Percentiles rank a stretch among this genome's conserved stretches.
These are phyloP conservation scores for Leishmania arabica DNA, from an alignment of 208 protist genomes.

Conservation along the genomic window DNA sequence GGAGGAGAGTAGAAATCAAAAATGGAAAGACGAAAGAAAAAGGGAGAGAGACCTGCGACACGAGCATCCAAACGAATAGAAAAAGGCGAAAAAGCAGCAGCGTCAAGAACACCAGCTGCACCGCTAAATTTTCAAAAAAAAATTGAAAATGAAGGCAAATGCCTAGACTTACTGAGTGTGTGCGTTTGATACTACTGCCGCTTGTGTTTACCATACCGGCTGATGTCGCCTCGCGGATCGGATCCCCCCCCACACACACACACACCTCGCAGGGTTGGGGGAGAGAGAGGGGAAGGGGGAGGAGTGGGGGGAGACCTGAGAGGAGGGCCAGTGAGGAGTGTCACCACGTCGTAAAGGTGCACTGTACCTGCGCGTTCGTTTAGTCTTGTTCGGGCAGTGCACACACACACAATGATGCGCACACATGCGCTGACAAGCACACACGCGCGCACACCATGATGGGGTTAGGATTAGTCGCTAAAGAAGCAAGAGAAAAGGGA, in stretches of 20 bases:
- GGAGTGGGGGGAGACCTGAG: not conserved
- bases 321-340: not conserved
- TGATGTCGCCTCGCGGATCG: not conserved
- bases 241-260: not conserved
- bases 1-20: not conserved
- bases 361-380: not conserved
- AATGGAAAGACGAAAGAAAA: not conserved
- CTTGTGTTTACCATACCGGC: not conserved
- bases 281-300: not conserved
- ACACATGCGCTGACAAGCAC: not conserved
- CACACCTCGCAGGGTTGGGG: no score
- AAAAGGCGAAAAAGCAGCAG: not conserved
- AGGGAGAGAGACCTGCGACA: not conserved
- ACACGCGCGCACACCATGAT: not conserved
- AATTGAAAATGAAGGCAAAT: constrained; percentile 5
- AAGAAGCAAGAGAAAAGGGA: not conserved
- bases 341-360: not conserved
- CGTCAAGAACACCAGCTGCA: not conserved
- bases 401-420: not conserved
- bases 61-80: not conserved
- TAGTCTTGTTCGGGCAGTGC: not conserved
- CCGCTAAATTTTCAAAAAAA: not conserved
- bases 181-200: not conserved
- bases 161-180: not conserved
- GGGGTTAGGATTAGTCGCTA: not conserved